Conservation (phyloP, 495 filamentous ascomycete genomes). For the Aspergillus sclerotiicarbonarius region DNA sequence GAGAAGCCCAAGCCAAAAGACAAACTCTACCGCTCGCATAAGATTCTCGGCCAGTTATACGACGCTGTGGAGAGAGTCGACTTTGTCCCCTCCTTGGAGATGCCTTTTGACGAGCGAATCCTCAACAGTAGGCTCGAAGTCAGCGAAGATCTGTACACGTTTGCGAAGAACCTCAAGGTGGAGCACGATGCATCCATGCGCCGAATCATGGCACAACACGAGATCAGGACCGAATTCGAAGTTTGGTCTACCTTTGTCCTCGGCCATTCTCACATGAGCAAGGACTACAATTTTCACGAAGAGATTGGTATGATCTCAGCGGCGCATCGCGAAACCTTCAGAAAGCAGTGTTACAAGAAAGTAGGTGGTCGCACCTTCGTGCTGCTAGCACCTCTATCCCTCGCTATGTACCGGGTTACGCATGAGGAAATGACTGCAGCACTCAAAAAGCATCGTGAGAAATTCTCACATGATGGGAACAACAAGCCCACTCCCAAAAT, state of each 20-base stretch:
- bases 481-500: conserved; percentile 20
- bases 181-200: conserved; percentile 76
- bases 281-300: conserved; percentile 85
- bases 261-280: conserved; percentile 58
- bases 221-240: conserved; percentile 87
- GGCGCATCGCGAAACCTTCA: conserved; percentile 64
- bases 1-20: conserved; percentile 58
- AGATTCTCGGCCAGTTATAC: conserved; percentile 80
- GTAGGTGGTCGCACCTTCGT: conserved; percentile 60
- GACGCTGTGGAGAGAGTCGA: conserved; percentile 66
- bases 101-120: conserved; percentile 76
- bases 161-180: conserved; percentile 64
- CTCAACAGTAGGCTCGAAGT: conserved; percentile 58
- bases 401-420: conserved; percentile 85
- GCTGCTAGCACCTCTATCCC: conserved; percentile 65
- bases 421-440: conserved; percentile 62
- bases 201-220: conserved; percentile 82
- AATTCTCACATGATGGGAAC: conserved; percentile 29
- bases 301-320: conserved; percentile 65
- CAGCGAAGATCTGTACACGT: conserved; percentile 50
- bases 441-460: conserved; percentile 30
- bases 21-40: conserved; percentile 62
- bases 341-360: conserved; percentile 57
- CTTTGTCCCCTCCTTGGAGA: conserved; percentile 66
- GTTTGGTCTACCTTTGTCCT: conserved; percentile 83